Percentiles rank a stretch among this genome's conserved stretches.
phyloP scores from a whole-genome alignment of 805 yeast species.

The Priceomyces fermenticarens region DNA sequence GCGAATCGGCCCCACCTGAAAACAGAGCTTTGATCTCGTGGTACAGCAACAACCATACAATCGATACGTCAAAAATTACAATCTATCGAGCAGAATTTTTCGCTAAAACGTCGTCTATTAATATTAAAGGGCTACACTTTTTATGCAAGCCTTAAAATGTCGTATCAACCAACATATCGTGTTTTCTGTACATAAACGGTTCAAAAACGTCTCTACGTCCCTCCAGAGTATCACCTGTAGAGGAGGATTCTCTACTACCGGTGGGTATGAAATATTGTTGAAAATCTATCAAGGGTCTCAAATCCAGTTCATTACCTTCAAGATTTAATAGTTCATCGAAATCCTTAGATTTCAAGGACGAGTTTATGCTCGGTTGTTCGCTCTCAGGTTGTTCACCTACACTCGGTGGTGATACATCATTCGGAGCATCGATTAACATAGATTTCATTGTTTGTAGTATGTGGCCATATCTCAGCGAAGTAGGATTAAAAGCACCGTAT shows the following conservation, averaged over 20 bases:
- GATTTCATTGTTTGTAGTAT: background rate
- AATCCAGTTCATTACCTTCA: background rate
- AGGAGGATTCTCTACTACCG: background rate
- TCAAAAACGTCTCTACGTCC: background rate
- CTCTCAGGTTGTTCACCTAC: background rate
- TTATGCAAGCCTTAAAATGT: no score
- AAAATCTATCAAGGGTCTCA: background rate
- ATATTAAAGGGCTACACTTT: no score
- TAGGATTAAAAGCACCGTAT: background rate
- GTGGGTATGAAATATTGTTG: conserved; percentile 1
- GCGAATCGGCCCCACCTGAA: no score
- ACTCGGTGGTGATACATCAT: background rate
- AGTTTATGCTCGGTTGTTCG: background rate
- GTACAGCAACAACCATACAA: no score
- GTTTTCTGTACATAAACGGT: background rate
- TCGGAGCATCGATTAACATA: no score
- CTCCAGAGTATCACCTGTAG: background rate
- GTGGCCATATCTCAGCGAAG: background rate
- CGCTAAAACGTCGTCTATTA: no score
- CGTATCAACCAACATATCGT: background rate
- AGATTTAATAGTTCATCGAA: background rate
- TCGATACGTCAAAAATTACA: no score
- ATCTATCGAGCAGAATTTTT: no score
- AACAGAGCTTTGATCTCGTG: no score
- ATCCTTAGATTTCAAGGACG: background rate